Evolutionary conservation across 768 basidiomycete species (phyloP).

Genomic region (Suillus brevipes): DNA sequence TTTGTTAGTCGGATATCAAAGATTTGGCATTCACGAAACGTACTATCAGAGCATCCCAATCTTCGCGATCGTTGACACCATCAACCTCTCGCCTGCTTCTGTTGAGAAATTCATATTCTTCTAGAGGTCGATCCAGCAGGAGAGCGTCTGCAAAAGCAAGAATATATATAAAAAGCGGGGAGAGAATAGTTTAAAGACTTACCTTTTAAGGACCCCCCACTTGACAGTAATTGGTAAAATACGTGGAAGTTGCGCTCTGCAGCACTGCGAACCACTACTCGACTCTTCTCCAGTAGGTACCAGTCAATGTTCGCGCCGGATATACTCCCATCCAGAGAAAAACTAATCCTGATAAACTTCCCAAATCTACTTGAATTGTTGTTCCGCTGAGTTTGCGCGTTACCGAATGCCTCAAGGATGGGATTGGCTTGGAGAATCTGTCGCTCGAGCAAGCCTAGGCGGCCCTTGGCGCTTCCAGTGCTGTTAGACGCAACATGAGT

Average conservation of each 20-base stretch:
- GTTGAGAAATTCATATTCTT: conserved; percentile 89
- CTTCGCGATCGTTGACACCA: conserved; percentile 88
- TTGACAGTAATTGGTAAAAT: conserved; percentile 91
- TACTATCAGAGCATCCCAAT: conserved; percentile 74
- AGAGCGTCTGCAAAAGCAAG: conserved; percentile 54
- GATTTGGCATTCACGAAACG: conserved; percentile 37
- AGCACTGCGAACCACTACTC: conserved; percentile 85
- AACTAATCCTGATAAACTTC: conserved; percentile 96
- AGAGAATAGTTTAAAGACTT: conserved; percentile 17
- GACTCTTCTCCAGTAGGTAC: conserved; percentile 97
- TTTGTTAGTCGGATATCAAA: conserved; percentile 3
- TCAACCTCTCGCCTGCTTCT: conserved; percentile 90
- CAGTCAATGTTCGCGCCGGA: conserved; percentile 98
- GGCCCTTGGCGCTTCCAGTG: conserved; percentile 56
- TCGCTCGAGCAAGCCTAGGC: conserved; percentile 86
- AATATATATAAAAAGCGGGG: conserved; percentile 10
- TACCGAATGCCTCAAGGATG: conserved; percentile 96
- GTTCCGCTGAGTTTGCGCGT: conserved; percentile 96
- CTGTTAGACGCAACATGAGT: conserved; percentile 42
- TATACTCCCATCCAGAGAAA: conserved; percentile 90
- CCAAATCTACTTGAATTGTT: conserved; percentile 99
- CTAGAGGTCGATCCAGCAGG: conserved; percentile 70
- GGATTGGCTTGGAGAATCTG: conserved; percentile 98
- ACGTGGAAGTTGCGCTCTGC: conserved; percentile 96
- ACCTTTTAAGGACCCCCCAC: conserved; percentile 73